Evolutionary conservation across 768 basidiomycete genomes (phyloP), one percentile per base, ranked within the genome.

Genomic region (Neoboletus brunneissimus): DNA sequence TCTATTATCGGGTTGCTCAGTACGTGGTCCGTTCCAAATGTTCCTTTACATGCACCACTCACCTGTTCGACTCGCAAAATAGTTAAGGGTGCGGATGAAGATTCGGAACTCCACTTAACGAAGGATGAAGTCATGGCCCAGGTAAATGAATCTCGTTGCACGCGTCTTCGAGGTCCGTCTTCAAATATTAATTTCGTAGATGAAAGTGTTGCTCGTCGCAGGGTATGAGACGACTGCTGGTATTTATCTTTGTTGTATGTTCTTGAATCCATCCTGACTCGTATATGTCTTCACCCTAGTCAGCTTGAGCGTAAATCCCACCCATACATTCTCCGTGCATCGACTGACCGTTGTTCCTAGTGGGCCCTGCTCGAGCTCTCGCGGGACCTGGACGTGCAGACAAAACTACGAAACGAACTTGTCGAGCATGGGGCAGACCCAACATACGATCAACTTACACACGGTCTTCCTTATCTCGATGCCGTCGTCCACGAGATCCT

Each of bases 1-100:
- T 70, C 68, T 12, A 57, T 70, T 2, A 67, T 72, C 3, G 31
- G 63, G 8, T 25, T 64, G 9, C 48, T 70, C 9, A 62, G 67
- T 68, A 46, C 4, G 59, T 57, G 20, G 8, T 40, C 23, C 10
- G 20, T 32, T 5, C 13, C 29, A 8, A 3, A 76, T n/a, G 64
- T 75, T 52, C 5, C 65, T 4, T 20, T 4, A 1, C 5, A 6
- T 29, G 23, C 11, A 1, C 15, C 2, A 1, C 18, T 35, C 29
- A 40, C 23, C 1, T 12, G 8, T 20, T 23, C 5, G 2, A 41
- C 18, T 4, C 4, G 5, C 2, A 27, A 37, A 12, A 29, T 32
- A 79, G 76, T 78, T 50, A 76, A 74, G 57, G 70, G 73, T 0
- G 73, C 73, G 58, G 60, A 43, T 16, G 29, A 54, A 5, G 61